phyloP scores from a whole-genome alignment of 441 rosid genomes.

The Populus hybrid region DNA sequence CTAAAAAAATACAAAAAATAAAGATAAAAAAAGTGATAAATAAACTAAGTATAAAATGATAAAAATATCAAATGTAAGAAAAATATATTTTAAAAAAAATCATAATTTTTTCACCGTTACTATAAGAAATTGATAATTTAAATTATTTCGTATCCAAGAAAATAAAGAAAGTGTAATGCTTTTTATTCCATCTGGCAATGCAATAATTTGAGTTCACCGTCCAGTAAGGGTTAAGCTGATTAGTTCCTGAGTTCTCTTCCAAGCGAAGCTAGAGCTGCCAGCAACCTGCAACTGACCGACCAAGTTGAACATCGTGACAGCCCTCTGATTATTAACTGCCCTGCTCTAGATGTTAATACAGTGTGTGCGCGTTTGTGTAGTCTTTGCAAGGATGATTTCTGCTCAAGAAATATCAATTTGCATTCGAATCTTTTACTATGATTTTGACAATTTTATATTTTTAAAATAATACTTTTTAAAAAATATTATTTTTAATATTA shows the following conservation, averaged over 20 bases:
- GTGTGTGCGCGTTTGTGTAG: no score
- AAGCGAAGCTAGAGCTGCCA: background rate
- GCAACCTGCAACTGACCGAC: background rate
- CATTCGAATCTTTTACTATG: background rate
- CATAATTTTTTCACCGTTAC: no score
- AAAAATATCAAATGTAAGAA: background rate
- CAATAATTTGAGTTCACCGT: background rate
- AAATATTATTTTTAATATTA: no score
- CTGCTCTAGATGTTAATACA: background rate
- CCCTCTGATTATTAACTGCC: background rate
- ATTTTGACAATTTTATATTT: no score
- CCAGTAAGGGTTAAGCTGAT: background rate
- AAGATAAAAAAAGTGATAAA: no score
- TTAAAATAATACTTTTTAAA: no score
- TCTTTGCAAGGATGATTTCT: no score
- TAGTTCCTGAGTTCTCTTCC: background rate
- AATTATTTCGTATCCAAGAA: background rate
- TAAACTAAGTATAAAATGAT: no score
- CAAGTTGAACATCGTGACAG: background rate
- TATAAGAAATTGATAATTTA: background rate
- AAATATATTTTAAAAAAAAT: no score
- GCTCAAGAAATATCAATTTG: background rate
- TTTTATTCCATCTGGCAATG: background rate
- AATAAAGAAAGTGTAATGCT: background rate
- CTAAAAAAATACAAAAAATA: no score